Base-by-base conservation (phyloP, 768 basidiomycete genomes). In the Terana coerulea region DNA sequence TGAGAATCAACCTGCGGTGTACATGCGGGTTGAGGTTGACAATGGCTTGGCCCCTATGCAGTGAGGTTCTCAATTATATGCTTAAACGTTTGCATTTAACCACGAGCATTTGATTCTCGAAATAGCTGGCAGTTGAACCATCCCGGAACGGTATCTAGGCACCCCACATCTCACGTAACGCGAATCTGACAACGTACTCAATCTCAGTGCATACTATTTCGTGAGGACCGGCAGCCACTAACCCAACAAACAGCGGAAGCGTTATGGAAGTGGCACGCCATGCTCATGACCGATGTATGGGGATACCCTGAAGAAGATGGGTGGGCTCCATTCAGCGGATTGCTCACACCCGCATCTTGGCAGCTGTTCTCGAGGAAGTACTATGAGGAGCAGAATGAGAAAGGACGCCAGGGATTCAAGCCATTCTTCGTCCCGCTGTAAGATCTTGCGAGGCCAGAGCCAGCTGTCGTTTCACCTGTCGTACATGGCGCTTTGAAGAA, bases 1-100 rank as follows among this genome's bases (percentile, higher is more conserved):
- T 39, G 24, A 17, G n/a, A 63, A 63, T 39, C 55, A 59, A 36
- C 52, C 58, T 24, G 61, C 61, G 9, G 59, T 59, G 33, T 63
- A 59, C 43, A 42, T 63, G 17, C 57, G 61, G 22, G 60, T 60
- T 26, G 59, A 60, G 41, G 48, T 54, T 5, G 35, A 56, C 15
- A 19, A 57, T 49, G 61, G 54, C 12, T 47, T 61, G 0, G 61
- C 52, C 6, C 61, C 61, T 7, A 10, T 40, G 14, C 41, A 43
- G 58, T 63, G 41, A 17, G 56, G 37, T 12, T 1, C 15, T 46
- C 3, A 4, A 29, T 1, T 5, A 5, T 3, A 15, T 0, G 21
- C 34, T n/a, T 40, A 4, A 15, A 33, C 2, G 21, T 21, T 39
- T 47, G 2, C 24, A 29, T 7, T 35, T 8, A 17, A 10, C 28